These are phyloP conservation scores for Termitomyces sp. DNA, from an alignment of 768 basidiomycete species.

Conservation along the genomic window DNA sequence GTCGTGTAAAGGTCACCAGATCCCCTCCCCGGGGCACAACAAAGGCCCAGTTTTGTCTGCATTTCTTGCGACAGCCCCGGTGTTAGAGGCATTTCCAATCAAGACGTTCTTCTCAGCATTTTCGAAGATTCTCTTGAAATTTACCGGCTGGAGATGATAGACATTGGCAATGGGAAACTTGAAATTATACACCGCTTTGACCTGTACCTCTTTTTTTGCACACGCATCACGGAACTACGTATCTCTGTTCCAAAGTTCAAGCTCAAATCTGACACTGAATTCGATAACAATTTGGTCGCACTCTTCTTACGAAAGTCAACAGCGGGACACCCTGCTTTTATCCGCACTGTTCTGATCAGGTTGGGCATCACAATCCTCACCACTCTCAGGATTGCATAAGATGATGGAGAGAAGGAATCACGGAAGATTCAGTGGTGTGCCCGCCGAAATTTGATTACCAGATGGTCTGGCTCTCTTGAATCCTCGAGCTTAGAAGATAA, in stretches of 20 bases:
- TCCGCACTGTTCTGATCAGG: not conserved
- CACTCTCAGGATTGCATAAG: not conserved
- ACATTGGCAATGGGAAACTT: not conserved
- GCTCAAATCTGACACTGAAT: not conserved
- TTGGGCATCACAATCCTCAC: not conserved
- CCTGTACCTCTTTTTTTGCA: not conserved
- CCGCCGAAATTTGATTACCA: not conserved
- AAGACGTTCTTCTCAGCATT: not conserved
- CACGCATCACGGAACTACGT: not conserved
- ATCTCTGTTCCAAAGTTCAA: not conserved
- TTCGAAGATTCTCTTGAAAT: not conserved
- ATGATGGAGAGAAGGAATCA: not conserved
- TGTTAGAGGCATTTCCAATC: not conserved
- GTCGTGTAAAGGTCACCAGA: not conserved
- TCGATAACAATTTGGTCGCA: not conserved
- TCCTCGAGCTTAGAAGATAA: slow-evolving; percentile 1
- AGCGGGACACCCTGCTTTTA: not conserved
- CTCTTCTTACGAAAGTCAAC: not conserved
- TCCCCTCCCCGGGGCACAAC: too few species aligned
- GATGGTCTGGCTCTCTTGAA: slow-evolving; percentile 1
- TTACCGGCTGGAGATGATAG: not conserved
- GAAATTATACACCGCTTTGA: not conserved
- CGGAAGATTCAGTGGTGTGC: not conserved
- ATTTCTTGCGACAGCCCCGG: not conserved
- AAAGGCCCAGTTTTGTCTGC: not conserved